Percentiles rank a stretch among this genome's conserved stretches.
Evolutionary conservation across 805 yeast genomes (phyloP).

Genomic region (Yarrowia osloensis): DNA sequence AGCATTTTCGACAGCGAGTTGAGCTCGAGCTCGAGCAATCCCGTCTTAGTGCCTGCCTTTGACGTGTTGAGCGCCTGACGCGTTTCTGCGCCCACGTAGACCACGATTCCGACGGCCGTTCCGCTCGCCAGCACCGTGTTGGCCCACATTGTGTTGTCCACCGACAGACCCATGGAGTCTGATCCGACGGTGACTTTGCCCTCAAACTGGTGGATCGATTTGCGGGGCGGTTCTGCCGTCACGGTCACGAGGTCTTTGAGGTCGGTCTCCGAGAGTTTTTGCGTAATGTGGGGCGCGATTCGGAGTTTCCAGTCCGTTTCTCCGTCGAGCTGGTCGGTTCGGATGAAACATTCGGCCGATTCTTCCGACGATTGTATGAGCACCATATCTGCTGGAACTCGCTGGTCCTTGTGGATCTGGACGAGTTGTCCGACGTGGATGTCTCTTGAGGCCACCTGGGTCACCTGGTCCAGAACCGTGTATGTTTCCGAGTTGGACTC

Average conservation of each 20-base stretch:
- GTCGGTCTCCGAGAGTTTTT: constrained; percentile 52
- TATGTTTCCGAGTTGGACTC: constrained; percentile 85
- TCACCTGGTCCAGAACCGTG: constrained; percentile 55
- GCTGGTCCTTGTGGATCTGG: constrained; percentile 70
- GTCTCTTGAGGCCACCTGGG: constrained; percentile 55
- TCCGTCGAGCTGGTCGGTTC: constrained; percentile 97
- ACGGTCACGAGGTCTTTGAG: constrained; percentile 50
- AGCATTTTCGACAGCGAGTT: constrained; percentile 83
- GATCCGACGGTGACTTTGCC: constrained; percentile 68
- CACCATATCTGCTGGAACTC: constrained; percentile 93
- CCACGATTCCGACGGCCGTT: constrained; percentile 79
- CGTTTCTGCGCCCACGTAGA: constrained; percentile 91
- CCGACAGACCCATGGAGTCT: constrained; percentile 57
- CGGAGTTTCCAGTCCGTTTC: constrained; percentile 99
- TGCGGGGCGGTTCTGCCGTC: constrained; percentile 79
- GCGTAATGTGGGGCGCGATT: constrained; percentile 74
- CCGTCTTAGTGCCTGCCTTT: constrained; percentile 80
- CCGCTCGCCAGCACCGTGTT: constrained; percentile 97
- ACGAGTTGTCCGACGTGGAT: constrained; percentile 87
- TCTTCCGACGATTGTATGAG: constrained; percentile 78
- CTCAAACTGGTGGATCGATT: constrained; percentile 74
- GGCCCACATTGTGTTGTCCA: constrained; percentile 97
- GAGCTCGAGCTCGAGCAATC: constrained; percentile 86
- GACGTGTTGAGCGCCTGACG: constrained; percentile 95
- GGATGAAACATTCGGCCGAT: constrained; percentile 84